phyloP scores from a whole-genome alignment of 352 stramenopile species.

The Phytophthora lateralis region DNA sequence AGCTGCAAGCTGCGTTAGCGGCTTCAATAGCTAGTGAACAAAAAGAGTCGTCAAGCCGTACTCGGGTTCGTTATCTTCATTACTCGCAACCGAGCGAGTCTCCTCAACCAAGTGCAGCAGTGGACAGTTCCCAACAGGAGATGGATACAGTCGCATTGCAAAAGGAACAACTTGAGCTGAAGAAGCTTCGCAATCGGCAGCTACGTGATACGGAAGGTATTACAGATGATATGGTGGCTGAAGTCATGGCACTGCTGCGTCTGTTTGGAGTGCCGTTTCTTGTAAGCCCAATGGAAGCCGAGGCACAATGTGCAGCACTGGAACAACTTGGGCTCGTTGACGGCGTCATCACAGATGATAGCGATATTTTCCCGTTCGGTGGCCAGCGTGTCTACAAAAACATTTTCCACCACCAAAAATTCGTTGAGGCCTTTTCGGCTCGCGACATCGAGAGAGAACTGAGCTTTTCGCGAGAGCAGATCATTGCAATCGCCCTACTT shows the following conservation, averaged over 20 bases:
- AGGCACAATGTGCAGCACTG: conserved; percentile 97
- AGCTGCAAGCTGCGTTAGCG: conserved; percentile 38
- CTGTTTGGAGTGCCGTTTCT: conserved; percentile 99
- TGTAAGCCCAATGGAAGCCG: conserved; percentile 99
- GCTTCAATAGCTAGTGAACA: conserved; percentile 44
- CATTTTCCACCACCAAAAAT: conserved; percentile 99
- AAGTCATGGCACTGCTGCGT: conserved; percentile 96
- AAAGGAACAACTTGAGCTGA: conserved; percentile 71
- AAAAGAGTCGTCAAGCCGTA: conserved; percentile 15
- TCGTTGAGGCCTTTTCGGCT: conserved; percentile 97
- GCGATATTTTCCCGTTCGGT: conserved; percentile 95
- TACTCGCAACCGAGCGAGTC: conserved; percentile 36
- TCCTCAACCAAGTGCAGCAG: conserved; percentile 5
- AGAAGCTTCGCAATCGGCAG: conserved; percentile 78
- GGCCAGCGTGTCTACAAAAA: conserved; percentile 97
- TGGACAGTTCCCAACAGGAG: conserved; percentile 17
- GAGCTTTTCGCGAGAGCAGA: conserved; percentile 90
- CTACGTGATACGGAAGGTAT: conserved; percentile 93
- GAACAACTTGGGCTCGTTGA: conserved; percentile 96
- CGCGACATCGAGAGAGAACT: conserved; percentile 93
- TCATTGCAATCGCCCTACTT: conserved; percentile 93
- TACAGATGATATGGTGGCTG: conserved; percentile 97
- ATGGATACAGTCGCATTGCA: conserved; percentile 49
- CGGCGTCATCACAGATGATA: conserved; percentile 99
- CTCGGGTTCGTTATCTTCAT: conserved; percentile 49